Evolutionary conservation across 345 rosid genomes (phyloP).

Genomic region (Mangifera indica): DNA sequence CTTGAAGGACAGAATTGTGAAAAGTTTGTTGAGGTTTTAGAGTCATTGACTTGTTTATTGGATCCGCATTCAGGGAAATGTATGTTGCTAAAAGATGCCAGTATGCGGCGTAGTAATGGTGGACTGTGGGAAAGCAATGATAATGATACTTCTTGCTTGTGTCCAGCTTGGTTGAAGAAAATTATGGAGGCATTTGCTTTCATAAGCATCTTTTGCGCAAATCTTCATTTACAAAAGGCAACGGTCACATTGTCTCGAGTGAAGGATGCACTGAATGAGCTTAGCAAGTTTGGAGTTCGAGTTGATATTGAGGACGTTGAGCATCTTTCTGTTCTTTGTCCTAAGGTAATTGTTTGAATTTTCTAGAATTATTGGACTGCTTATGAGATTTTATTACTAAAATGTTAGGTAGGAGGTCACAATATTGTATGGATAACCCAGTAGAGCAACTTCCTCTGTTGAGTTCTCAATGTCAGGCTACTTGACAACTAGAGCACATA

Average conservation of each 20-base stretch:
- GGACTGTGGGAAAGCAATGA: slow-evolving; percentile 4
- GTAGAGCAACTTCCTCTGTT: background rate
- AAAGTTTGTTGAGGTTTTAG: slow-evolving; percentile 65
- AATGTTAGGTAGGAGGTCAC: background rate
- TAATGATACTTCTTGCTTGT: slow-evolving; percentile 39
- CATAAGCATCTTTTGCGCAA: slow-evolving; percentile 53
- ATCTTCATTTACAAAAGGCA: slow-evolving; percentile 39
- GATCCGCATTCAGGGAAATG: slow-evolving; percentile 54
- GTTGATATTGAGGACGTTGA: slow-evolving; percentile 55
- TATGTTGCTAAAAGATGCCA: slow-evolving; percentile 36
- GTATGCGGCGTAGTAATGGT: slow-evolving; percentile 5
- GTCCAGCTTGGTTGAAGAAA: slow-evolving; percentile 78
- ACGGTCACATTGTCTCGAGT: slow-evolving; percentile 36
- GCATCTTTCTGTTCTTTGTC: slow-evolving; percentile 65
- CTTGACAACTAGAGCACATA: background rate
- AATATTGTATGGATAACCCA: background rate
- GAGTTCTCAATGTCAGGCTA: background rate
- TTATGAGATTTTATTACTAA: background rate
- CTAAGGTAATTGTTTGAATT: slow-evolving; percentile 52
- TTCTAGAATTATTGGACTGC: background rate
- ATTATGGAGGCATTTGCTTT: slow-evolving; percentile 64
- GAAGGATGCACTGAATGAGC: slow-evolving; percentile 50
- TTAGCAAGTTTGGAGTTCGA: slow-evolving; percentile 48
- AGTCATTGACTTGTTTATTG: slow-evolving; percentile 57
- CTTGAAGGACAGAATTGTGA: slow-evolving; percentile 46